Evolutionary conservation across 441 rosid genomes (phyloP).

Genomic region (Macaranga tanarius): DNA sequence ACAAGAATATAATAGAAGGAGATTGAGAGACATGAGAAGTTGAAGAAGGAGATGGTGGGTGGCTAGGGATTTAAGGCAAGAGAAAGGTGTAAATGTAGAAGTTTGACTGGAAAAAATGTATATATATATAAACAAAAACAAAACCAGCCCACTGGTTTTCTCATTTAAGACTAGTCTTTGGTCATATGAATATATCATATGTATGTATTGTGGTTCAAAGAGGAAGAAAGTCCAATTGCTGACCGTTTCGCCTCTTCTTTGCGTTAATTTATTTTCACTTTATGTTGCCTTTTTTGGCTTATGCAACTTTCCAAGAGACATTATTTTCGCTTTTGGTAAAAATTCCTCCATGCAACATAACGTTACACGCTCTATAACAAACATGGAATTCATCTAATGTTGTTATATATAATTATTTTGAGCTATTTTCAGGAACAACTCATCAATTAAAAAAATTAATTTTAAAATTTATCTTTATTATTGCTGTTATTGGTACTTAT

Average conservation of each 20-base stretch:
- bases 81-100: conserved; percentile 21
- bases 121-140: too few relatives aligned
- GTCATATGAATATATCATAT: conserved; percentile 38
- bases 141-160: conserved; percentile 17
- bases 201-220: conserved; percentile 10
- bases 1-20: not conserved
- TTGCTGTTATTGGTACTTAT: too few relatives aligned
- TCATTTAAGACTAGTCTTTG: conserved; percentile 47
- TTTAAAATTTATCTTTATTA: too few relatives aligned
- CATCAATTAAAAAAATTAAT: too few relatives aligned
- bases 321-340: too few relatives aligned
- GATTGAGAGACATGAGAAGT: not conserved
- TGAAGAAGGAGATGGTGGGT: not conserved
- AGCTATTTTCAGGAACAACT: too few relatives aligned
- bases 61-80: conserved; percentile 25
- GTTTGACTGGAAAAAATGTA: conserved; percentile 47
- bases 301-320: too few relatives aligned
- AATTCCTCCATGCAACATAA: too few relatives aligned
- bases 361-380: too few relatives aligned
- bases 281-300: not conserved
- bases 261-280: not conserved
- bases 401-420: too few relatives aligned
- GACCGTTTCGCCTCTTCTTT: conserved; percentile 46
- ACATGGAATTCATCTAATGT: too few relatives aligned
- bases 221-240: conserved; percentile 42